Evolutionary conservation across 129 eudicot genomes (phyloP), one percentile per base, ranked within the genome.

Genomic region (Deinandra increscens): DNA sequence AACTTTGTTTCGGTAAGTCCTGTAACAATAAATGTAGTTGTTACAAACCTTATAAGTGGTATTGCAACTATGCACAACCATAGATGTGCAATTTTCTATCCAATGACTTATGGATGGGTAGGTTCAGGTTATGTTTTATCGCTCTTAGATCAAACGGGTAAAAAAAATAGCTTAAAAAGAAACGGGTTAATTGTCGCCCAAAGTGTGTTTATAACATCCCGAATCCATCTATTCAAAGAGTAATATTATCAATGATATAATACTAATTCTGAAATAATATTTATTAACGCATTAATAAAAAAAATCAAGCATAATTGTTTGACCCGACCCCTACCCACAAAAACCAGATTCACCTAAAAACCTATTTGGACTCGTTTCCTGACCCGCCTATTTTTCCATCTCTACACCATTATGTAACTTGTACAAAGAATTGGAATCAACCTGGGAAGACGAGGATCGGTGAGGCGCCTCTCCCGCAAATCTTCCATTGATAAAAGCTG

Each of bases 361-460:
- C 38, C 19, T 5, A 23, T 5, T 26, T 12, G 2, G 12, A 36
- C 39, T 22, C 1, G 12, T 60, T 31, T 60, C 42, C 44, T 26
- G 10, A 14, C 41, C 19, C 20, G 41, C 41, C 19, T 7, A 4
- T 58, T 29, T 29, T 58, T 19, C 41, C 64, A 58, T 5, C 19
- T 6, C 7, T 15, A 31, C 31, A 48, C 15, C 48, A 31, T 48
- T 6, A 48, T 67, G 26, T 33, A 46, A 54, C 39, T n/a, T 22
- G 48, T 46, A 36, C 20, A 46, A 48, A 19, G 7, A 42, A 5
- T 3, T 18, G 19, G 54, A 31, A 39, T 69, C 59, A 34, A 85
- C 99, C 95, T 87, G 74, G 99, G 99, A 77, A 94, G 94, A 29
- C 96, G 96, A 61, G 97, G 99, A 90, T 94, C 99, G 50, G 80